Evolutionary conservation across 1,139 yeast genomes (phyloP), one percentile per base, ranked within the genome.

Genomic region (Candida glucosophila): DNA sequence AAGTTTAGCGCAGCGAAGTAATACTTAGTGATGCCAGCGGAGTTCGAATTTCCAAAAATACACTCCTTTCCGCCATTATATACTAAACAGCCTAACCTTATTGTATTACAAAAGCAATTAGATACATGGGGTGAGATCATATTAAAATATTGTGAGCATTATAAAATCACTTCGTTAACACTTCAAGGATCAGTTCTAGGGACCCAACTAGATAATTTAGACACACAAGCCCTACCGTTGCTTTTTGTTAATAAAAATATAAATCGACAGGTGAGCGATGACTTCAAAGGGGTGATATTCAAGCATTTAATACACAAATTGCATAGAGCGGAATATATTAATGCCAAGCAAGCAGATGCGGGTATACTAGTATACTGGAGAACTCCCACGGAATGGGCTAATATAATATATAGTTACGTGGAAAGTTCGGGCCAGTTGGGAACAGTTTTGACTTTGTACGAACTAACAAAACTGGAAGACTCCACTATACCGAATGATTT

Each of bases 41-140:
- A 26, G 11, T 54, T 47, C 35, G 38, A 49, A 28, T 77, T 75
- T 42, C 95, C 95, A 5, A 62, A 75, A 26, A 81, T 88, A 21
- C 83, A 85, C 51, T 62, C 77, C 22, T 90, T 85, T 51, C 96
- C 96, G 5, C 98, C 98, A 1, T 72, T 90, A 40, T 90, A 78
- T 55, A 90, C 97, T 5, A 66, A 74, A 32, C 98, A 90, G 51
- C 86, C 92, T 19, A 90, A 90, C 42, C 69, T 75, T 23, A 75
- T 83, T 12, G 78, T 93, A 3, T 70, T 81, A 56, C 66, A 69
- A 19, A 77, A 85, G 13, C 98, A 90, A 65, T 32, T 61, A 66
- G 46, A 65, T 67, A 25, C 65, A 20, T 64, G 71, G 71, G 39
- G 56, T 25, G 47, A 48, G 24, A 49, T 64, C 10, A 41, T 64